These are phyloP conservation scores for Penicillium paneum DNA, from an alignment of 2,329 filamentous ascomycete species.

Conservation along the genomic window DNA sequence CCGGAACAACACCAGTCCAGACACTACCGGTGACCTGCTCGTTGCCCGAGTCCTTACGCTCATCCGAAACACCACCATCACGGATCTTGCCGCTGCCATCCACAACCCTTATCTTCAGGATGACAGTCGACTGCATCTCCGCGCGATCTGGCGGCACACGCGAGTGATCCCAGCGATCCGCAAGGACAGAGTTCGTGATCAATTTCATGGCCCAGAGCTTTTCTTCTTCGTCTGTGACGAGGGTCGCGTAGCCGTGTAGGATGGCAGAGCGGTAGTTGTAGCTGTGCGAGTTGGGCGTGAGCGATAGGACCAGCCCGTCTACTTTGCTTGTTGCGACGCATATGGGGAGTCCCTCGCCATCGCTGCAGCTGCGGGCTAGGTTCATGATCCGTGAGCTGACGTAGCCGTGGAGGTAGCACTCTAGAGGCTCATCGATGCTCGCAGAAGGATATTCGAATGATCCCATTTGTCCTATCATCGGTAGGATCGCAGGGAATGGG, in stretches of 20 bases:
- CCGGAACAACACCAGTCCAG: constrained; percentile 63
- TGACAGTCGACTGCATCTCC: constrained; percentile 71
- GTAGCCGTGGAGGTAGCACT: constrained; percentile 82
- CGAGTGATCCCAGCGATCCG: constrained; percentile 65
- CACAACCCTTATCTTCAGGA: constrained; percentile 66
- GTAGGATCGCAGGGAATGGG: constrained; percentile 72
- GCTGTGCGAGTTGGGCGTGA: constrained; percentile 76
- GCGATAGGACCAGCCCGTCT: constrained; percentile 74
- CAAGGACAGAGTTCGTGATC: constrained; percentile 72
- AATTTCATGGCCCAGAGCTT: constrained; percentile 74
- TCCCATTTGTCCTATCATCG: constrained; percentile 82
- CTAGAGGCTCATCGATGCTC: constrained; percentile 61
- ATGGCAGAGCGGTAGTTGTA: constrained; percentile 84
- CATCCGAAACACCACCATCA: constrained; percentile 61
- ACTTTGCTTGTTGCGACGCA: constrained; percentile 70
- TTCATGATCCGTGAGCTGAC: constrained; percentile 75
- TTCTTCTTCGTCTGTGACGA: constrained; percentile 66
- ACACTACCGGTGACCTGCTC: constrained; percentile 49
- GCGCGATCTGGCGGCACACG: constrained; percentile 67
- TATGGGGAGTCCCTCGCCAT: constrained; percentile 61
- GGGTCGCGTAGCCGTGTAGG: constrained; percentile 68
- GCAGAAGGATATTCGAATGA: constrained; percentile 64
- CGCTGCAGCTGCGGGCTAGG: constrained; percentile 47
- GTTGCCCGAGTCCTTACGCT: constrained; percentile 53
- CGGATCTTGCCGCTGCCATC: constrained; percentile 74